Evolutionary conservation across 129 eudicot species (phyloP).

Genomic region (Tagetes erecta): DNA sequence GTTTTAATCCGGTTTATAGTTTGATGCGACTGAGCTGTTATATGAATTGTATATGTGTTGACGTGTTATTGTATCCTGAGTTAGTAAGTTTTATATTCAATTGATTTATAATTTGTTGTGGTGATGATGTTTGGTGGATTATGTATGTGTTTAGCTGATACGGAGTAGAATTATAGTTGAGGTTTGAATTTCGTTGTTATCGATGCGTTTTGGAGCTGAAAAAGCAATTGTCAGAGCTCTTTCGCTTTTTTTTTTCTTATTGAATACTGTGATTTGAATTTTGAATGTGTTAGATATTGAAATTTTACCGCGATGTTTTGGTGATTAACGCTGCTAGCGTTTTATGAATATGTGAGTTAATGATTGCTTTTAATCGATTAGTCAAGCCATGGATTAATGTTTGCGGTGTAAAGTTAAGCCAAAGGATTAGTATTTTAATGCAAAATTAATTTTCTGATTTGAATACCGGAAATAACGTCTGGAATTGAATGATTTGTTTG

Average conservation of each 20-base stretch:
- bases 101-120: conserved; percentile 11
- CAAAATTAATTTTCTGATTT: not conserved
- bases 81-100: not conserved
- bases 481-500: conserved; percentile 4
- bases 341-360: not conserved
- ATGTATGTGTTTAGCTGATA: not conserved
- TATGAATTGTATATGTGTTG: not conserved
- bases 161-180: not conserved
- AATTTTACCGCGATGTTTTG: not conserved
- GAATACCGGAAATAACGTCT: not conserved
- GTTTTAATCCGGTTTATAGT: not conserved
- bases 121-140: not conserved
- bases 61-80: not conserved
- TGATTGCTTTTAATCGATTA: not conserved
- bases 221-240: not conserved
- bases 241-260: not conserved
- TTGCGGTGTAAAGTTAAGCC: not conserved
- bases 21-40: not conserved
- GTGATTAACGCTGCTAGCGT: conserved; percentile 3
- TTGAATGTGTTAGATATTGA: conserved; percentile 12
- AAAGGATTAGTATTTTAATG: not conserved
- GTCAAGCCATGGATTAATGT: not conserved
- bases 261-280: conserved; percentile 10
- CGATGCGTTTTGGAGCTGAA: conserved; percentile 3
- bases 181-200: not conserved